Evolutionary conservation across 1,139 yeast genomes (phyloP).

Genomic region (Yamadazyma buinensis): DNA sequence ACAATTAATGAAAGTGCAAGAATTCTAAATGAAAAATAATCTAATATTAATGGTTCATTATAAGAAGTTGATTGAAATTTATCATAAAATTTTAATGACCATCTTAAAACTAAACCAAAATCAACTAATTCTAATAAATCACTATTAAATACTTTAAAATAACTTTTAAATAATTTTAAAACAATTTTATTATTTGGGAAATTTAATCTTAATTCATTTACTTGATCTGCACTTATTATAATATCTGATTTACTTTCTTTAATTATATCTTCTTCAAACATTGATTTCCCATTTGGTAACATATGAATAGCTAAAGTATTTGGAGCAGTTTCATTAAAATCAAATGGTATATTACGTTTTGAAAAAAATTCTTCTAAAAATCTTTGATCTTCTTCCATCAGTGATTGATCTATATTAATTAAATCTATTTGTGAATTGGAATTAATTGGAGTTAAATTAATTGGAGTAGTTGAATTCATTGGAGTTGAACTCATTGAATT

Average conservation of each 20-base stretch:
- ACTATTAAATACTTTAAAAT: conserved; percentile 14
- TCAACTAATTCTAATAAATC: conserved; percentile 17
- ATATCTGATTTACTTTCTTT: conserved; percentile 10
- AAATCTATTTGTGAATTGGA: too few species aligned
- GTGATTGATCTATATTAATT: not conserved
- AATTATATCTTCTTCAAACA: conserved; percentile 10
- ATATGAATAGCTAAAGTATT: not conserved
- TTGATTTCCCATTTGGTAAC: conserved; percentile 3
- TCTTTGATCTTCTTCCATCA: not conserved
- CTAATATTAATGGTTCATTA: conserved; percentile 6
- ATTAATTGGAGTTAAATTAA: too few species aligned
- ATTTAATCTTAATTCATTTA: conserved; percentile 15
- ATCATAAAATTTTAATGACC: conserved; percentile 5
- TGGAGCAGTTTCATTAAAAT: not conserved
- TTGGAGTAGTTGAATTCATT: too few species aligned
- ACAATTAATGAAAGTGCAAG: conserved; percentile 18
- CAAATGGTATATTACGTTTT: not conserved
- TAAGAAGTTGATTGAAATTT: conserved; percentile 4
- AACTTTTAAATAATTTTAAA: conserved; percentile 13
- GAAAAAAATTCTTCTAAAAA: not conserved
- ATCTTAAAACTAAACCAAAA: conserved; percentile 9
- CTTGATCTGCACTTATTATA: conserved; percentile 15
- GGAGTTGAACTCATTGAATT: too few species aligned
- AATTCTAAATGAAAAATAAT: conserved; percentile 13
- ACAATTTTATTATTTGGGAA: conserved; percentile 13